Percentiles rank a stretch among this genome's conserved stretches.
Conservation (phyloP, 2,329 filamentous ascomycete genomes). For the Talaromyces piceae region DNA sequence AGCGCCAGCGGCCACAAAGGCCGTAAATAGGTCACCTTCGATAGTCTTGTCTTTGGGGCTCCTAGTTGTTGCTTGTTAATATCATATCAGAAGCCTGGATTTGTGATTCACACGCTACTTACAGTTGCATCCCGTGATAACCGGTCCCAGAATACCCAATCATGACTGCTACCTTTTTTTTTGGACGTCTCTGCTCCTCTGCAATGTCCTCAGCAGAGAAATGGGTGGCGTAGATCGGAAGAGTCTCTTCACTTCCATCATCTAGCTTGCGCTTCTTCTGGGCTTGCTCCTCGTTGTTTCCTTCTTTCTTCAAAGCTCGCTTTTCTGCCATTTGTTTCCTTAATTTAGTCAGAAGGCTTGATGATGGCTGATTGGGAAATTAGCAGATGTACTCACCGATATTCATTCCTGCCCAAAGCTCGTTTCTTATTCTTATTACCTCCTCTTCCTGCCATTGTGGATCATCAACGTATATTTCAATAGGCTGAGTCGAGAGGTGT, state of each 20-base stretch:
- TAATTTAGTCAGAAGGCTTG: constrained; percentile 42
- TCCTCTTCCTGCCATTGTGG: constrained; percentile 21
- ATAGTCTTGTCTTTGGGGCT: constrained; percentile 74
- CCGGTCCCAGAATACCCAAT: constrained; percentile 94
- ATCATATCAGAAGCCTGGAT: too few relatives aligned
- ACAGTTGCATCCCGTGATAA: constrained; percentile 95
- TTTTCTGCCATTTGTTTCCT: constrained; percentile 48
- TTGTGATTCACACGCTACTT: constrained; percentile 1
- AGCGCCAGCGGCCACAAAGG: constrained; percentile 82
- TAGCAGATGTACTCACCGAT: constrained; percentile 49
- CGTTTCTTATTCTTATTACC: constrained; percentile 50
- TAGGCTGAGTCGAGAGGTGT: background rate
- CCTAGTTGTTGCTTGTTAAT: too few relatives aligned
- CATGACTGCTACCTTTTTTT: constrained; percentile 92
- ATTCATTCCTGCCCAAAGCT: constrained; percentile 60
- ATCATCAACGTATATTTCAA: background rate
- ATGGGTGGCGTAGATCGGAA: constrained; percentile 48
- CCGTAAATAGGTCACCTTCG: constrained; percentile 87
- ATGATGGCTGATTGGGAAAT: background rate
- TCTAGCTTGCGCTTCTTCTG: constrained; percentile 51
- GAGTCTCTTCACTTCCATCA: constrained; percentile 34
- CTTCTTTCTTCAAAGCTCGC: constrained; percentile 44
- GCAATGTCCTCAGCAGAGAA: constrained; percentile 78
- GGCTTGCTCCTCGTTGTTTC: constrained; percentile 44
- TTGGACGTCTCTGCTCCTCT: constrained; percentile 76